A percentile compares a stretch with the other conserved stretches of the same genome.
These are phyloP conservation scores for Linnemannia schmuckeri DNA, from an alignment of 192 early-diverging fungal genomes.

Conservation along the genomic window DNA sequence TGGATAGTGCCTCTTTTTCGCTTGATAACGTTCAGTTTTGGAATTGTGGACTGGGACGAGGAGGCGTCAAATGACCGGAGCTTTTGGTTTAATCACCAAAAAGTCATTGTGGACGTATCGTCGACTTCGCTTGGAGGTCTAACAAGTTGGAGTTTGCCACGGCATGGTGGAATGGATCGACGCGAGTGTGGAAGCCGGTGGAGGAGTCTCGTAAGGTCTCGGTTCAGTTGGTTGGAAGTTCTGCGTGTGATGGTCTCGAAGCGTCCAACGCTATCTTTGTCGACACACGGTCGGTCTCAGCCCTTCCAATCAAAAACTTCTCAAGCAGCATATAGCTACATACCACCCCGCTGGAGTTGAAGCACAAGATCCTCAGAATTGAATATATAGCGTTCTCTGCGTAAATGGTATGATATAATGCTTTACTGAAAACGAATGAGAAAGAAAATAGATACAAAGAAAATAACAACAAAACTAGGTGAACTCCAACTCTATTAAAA, in stretches of 20 bases:
- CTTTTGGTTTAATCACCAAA: too few relatives aligned
- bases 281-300: not conserved
- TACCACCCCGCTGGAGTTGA: not conserved
- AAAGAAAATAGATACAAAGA: conserved; percentile 14
- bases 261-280: not conserved
- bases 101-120: not conserved
- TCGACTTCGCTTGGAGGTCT: not conserved
- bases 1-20: too few relatives aligned
- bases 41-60: too few relatives aligned
- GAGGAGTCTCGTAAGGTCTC: not conserved
- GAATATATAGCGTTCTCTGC: not conserved
- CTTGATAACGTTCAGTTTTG: too few relatives aligned
- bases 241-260: not conserved
- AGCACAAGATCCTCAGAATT: too few relatives aligned
- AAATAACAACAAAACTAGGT: not conserved
- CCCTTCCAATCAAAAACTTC: not conserved
- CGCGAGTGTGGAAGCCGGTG: not conserved
- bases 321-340: not conserved
- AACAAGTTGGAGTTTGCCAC: not conserved
- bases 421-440: not conserved
- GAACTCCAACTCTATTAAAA: not conserved
- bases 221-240: not conserved
- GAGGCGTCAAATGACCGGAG: too few relatives aligned
- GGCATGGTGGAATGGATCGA: not conserved
- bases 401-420: not conserved